Percentiles rank a stretch among this genome's conserved stretches.
Evolutionary conservation across 2,329 filamentous ascomycete genomes (phyloP).

Genomic region (Trichoderma sp.): DNA sequence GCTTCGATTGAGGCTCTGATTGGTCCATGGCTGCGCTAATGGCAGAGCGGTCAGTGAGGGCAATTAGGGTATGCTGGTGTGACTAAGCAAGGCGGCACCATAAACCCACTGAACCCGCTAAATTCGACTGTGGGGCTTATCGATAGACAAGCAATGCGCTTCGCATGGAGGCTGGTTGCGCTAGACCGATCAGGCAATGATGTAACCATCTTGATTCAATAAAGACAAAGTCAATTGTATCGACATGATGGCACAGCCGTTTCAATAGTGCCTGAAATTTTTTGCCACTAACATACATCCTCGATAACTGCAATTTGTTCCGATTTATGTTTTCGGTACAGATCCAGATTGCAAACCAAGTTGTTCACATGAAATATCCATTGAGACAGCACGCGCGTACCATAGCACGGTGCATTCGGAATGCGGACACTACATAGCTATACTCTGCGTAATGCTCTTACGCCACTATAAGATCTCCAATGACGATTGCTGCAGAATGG

Average conservation of each 20-base stretch:
- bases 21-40: constrained; percentile 1
- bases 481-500: not conserved
- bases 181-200: not conserved
- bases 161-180: no score
- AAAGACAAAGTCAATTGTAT: no score
- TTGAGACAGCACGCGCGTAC: not conserved
- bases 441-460: not conserved
- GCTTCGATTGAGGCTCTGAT: constrained; percentile 22
- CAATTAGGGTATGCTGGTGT: constrained; percentile 41
- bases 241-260: not conserved
- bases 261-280: not conserved
- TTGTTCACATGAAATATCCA: not conserved
- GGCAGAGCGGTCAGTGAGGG: constrained; percentile 40
- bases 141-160: not conserved
- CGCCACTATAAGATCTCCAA: not conserved
- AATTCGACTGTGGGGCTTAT: not conserved
- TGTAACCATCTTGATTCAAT: not conserved
- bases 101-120: not conserved
- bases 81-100: not conserved
- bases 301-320: not conserved
- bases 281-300: not conserved
- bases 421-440: not conserved
- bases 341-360: not conserved
- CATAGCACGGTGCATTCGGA: not conserved
- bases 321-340: not conserved